Evolutionary conservation across 768 basidiomycete species (phyloP), one percentile per base, ranked within the genome.

Genomic region (Phylloporus scabripes): DNA sequence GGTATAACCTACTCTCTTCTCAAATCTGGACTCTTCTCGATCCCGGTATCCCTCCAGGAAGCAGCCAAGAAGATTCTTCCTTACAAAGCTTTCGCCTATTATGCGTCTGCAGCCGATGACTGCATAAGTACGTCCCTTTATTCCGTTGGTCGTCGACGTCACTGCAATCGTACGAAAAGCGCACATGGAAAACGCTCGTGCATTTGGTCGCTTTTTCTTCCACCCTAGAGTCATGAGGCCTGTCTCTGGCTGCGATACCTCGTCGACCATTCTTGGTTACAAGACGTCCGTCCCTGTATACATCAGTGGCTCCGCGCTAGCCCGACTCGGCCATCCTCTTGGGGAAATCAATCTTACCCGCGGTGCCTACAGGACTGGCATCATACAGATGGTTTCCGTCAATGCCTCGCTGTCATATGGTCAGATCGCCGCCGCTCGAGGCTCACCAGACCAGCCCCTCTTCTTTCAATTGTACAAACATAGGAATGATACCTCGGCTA

Each of bases 391-490:
- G 85, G 84, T 87, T 41, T 89, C 87, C 9, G 80, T 80, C 29
- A 87, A 90, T 60, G 78, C 88, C 12, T 88, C 86, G 2, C 60
- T 86, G 50, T 85, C 87, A 1, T 76, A 74, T 50, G 73, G 70
- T 11, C 76, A 79, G 51, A 85, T 91, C 43, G 81, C 82, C 17
- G 70, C 72, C 21, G 79, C 78, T 10, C 70, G 73, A 46, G 74
- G 80, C 17, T 63, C 67, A 39, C 74, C 76, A 15, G 69, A 74
- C 0, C 86, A 90, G 59, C 69, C 76, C 2, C 68, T 90, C 31
- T 88, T 89, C 65, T 91, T 90, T 69, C 88, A 91, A 62, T 71
- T 96, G 12, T 95, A 97, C 71, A 88, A 95, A 59, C 81, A 92
- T 68, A 71, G 72, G 38, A 74, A 88, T 59, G 78, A 89, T 49